A percentile compares a stretch with the other conserved stretches of the same genome.
Conservation (phyloP, 129 eudicot species). For the Silybum marianum region DNA sequence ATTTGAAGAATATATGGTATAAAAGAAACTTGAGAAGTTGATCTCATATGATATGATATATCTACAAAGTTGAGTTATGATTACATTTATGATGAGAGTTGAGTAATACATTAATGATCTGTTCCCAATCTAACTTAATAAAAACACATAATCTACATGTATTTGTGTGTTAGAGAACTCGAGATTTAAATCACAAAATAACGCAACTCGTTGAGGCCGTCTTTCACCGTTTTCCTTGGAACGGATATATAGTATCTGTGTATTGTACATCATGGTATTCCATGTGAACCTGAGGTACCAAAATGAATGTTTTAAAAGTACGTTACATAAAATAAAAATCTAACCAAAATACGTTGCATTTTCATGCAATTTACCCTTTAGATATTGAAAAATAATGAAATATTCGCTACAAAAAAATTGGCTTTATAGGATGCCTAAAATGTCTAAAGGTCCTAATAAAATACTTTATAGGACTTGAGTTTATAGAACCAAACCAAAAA, state of each 20-base stretch:
- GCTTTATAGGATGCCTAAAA: no score
- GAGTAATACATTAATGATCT: neutral
- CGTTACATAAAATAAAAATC: neutral
- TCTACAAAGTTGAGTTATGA: neutral
- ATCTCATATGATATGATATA: neutral
- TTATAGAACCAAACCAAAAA: no score
- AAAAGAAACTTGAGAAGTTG: neutral
- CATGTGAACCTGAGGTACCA: neutral
- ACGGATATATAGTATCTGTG: neutral
- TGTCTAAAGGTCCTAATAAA: no score
- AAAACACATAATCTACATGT: neutral
- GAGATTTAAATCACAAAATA: neutral
- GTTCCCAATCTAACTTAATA: neutral
- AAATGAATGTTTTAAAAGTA: neutral
- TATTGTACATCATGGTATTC: neutral
- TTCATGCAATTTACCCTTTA: neutral
- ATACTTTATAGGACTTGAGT: no score
- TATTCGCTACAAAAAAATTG: no score
- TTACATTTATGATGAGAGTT: slow-evolving; percentile 1
- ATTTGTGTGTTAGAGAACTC: neutral
- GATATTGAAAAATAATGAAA: neutral
- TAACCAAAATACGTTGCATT: neutral
- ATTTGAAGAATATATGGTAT: neutral
- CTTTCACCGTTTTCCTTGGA: neutral
- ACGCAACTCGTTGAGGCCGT: neutral